Conservation (phyloP, 2,329 filamentous ascomycete species). For the Ophiobolus disseminans region DNA sequence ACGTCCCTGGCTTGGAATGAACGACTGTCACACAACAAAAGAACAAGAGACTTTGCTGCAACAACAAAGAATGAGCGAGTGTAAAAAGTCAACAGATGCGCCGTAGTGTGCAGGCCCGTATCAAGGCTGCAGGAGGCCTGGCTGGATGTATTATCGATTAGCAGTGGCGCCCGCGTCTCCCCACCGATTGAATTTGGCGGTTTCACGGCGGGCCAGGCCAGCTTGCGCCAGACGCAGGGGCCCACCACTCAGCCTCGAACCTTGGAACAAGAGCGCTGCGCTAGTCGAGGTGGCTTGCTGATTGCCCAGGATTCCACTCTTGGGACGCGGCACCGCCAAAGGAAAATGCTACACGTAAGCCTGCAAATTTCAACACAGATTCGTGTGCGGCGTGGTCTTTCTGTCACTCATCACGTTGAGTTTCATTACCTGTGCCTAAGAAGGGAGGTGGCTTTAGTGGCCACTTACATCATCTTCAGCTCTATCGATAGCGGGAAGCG, state of each 20-base stretch:
- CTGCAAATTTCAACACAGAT: too few species aligned
- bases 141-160: constrained; percentile 3
- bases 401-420: constrained; percentile 1
- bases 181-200: constrained; percentile 2
- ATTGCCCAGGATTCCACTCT: too few species aligned
- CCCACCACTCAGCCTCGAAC: constrained; percentile 8
- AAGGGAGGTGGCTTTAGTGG: neutral
- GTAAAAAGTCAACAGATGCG: neutral
- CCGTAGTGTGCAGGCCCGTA: neutral
- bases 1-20: too few species aligned
- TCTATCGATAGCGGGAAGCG: neutral
- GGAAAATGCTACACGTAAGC: too few species aligned
- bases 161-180: constrained; percentile 4
- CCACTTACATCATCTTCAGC: neutral
- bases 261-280: neutral
- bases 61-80: neutral
- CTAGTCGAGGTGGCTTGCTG: neutral
- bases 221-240: constrained; percentile 9
- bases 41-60: neutral
- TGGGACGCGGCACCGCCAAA: too few species aligned
- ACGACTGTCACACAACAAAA: neutral
- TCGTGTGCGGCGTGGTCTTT: too few species aligned
- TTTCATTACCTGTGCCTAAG: too few species aligned
- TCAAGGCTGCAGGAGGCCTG: neutral
- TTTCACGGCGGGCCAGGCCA: neutral